These are phyloP conservation scores for Clarireedia hainanense DNA, from an alignment of 2,329 filamentous ascomycete species.

Conservation along the genomic window DNA sequence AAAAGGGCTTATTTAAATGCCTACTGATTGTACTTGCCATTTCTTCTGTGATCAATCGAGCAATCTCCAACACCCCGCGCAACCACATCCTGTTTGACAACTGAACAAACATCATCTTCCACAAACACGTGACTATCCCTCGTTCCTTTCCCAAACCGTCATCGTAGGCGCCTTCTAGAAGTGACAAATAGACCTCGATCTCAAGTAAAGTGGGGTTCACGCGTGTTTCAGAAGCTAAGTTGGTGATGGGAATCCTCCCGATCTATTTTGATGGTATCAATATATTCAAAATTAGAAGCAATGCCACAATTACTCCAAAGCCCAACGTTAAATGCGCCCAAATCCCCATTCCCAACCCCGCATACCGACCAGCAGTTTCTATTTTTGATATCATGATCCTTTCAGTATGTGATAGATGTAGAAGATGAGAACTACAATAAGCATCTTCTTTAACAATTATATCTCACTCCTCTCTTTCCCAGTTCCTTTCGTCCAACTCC, in stretches of 20 bases:
- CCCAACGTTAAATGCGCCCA: not conserved
- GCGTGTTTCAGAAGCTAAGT: not conserved
- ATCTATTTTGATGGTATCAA: not conserved
- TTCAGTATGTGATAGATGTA: not conserved
- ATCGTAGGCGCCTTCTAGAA: not conserved
- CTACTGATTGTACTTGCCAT: not conserved
- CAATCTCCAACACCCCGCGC: not conserved
- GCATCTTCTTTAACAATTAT: slow-evolving; percentile 28
- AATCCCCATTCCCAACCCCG: not conserved
- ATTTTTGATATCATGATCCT: not conserved
- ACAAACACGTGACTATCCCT: not conserved
- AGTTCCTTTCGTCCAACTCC: slow-evolving; percentile 64
- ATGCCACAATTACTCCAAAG: not conserved
- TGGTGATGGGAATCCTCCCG: not conserved
- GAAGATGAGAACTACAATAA: not conserved
- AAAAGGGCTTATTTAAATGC: no score
- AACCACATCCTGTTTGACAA: not conserved
- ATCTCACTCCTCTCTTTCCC: slow-evolving; percentile 56
- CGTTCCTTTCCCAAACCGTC: not conserved
- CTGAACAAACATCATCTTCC: not conserved
- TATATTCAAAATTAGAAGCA: not conserved
- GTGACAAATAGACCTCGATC: no score
- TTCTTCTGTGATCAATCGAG: not conserved
- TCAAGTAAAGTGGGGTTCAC: not conserved
- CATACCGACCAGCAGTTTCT: not conserved